Evolutionary conservation across 768 basidiomycete species (phyloP).

Genomic region (Lentinus tigrinus): DNA sequence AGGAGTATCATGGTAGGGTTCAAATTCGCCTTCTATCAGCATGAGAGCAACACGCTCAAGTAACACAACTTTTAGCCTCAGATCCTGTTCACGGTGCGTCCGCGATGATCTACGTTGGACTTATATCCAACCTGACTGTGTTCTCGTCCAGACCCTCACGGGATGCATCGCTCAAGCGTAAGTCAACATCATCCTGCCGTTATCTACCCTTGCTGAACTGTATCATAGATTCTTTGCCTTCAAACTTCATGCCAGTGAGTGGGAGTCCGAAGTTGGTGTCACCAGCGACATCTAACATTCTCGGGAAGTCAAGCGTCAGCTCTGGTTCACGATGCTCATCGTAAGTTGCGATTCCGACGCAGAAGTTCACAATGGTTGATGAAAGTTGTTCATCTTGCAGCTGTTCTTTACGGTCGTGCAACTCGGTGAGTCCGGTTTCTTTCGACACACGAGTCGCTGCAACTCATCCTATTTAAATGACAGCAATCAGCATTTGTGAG

Average conservation of each 20-base stretch:
- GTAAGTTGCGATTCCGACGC: neutral
- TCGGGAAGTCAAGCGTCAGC: neutral
- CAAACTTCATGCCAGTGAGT: slow-evolving; percentile 2
- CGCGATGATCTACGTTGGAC: neutral
- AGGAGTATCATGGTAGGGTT: slow-evolving; percentile 9
- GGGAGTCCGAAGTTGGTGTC: too few relatives aligned
- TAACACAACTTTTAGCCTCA: neutral
- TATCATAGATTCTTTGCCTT: neutral
- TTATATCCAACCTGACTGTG: too few relatives aligned
- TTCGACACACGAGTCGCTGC: neutral
- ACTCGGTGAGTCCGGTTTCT: neutral
- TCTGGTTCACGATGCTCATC: neutral
- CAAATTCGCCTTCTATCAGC: neutral
- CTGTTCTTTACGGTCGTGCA: neutral
- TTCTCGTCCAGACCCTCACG: neutral
- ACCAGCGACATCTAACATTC: neutral
- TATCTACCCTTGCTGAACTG: neutral
- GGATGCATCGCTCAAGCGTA: slow-evolving; percentile 3
- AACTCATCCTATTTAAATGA: neutral
- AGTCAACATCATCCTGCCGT: neutral
- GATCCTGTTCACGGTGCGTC: slow-evolving; percentile 1
- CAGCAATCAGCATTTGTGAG: slow-evolving; percentile 5
- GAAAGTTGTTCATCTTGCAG: neutral
- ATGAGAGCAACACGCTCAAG: too few relatives aligned
- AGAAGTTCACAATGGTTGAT: neutral